Evolutionary conservation across 2,329 filamentous ascomycete species (phyloP).

Genomic region (Arthrobotrys iridis): DNA sequence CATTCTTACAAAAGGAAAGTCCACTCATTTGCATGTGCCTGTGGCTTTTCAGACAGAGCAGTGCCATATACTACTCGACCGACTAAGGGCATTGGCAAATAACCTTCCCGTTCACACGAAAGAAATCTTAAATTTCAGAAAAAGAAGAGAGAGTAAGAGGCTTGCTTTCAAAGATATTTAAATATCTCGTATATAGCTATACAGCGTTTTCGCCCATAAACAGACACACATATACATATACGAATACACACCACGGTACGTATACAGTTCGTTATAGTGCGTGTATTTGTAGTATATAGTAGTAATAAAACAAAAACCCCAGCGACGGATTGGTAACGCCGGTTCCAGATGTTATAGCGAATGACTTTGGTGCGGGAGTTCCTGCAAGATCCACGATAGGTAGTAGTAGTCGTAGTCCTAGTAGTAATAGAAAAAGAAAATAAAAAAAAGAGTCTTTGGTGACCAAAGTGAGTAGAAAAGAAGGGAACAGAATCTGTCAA

Average conservation of each 20-base stretch:
- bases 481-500: constrained; percentile 12
- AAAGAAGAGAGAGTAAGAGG: neutral
- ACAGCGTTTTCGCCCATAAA: neutral
- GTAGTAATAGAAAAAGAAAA: constrained; percentile 4
- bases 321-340: constrained; percentile 12
- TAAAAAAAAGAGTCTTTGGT: neutral
- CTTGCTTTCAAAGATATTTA: too few species aligned
- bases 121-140: neutral
- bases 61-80: too few species aligned
- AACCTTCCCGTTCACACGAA: too few species aligned
- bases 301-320: constrained; percentile 2
- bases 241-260: too few species aligned
- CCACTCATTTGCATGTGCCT: too few species aligned
- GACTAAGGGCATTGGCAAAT: too few species aligned
- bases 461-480: too few species aligned
- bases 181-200: constrained; percentile 13
- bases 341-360: constrained; percentile 29
- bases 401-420: too few species aligned
- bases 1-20: too few species aligned
- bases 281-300: neutral
- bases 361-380: constrained; percentile 30
- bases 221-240: neutral
- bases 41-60: too few species aligned
- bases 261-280: neutral
- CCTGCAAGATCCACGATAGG: constrained; percentile 29